Base-by-base conservation (phyloP, 176 grass and related monocot species). In the Miscanthus lutarioriparius region DNA sequence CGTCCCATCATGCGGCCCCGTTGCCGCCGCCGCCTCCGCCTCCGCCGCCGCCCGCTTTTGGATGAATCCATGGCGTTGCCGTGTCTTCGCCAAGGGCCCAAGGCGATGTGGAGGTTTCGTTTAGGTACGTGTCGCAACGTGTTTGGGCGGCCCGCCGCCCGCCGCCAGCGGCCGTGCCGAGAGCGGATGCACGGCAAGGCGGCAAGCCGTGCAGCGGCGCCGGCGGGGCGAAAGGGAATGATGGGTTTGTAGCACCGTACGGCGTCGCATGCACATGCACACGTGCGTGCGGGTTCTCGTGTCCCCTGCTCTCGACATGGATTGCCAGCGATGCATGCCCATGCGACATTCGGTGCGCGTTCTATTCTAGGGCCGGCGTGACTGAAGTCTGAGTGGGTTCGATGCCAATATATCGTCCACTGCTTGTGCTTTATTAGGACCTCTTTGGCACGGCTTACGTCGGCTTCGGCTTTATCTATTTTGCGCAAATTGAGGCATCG, bases 1-100 rank as follows among this genome's bases (percentile, higher is more conserved):
- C 76, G 4, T 49, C 76, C 51, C 16, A 19, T 49, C 47, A 79
- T 79, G 83, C 74, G 27, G 16, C 70, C 81, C 40, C 73, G 35
- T 38, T 41, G 23, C n/a, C 14, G 15, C 61, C 30, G 64, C 17
- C 49, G 49, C 49, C 14, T 4, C 45, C 0, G 2, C 7, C n/a
- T n/a, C 0, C 37, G 37, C 39, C 39, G 28, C 28, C 28, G 28
- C 28, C 7, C 2, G 1, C 20, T 20, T 58, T 58, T 58, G 20
- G 19, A 58, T 58, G 53, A 8, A n/a, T n/a, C 7, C 17, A 53
- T 20, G 15, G 13, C 49, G 17, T 51, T 6, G 44, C 10, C 43
- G 43, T 48, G 14, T 0, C 53, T 58, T 58, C 20, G 53, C 0
- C 20, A n/a, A 22, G 14, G 45, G 14, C n/a, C n/a, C n/a, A n/a